Percentiles rank a stretch among this genome's conserved stretches.
phyloP scores from a whole-genome alignment of 257 asterid genomes.

The Datura wrightii region DNA sequence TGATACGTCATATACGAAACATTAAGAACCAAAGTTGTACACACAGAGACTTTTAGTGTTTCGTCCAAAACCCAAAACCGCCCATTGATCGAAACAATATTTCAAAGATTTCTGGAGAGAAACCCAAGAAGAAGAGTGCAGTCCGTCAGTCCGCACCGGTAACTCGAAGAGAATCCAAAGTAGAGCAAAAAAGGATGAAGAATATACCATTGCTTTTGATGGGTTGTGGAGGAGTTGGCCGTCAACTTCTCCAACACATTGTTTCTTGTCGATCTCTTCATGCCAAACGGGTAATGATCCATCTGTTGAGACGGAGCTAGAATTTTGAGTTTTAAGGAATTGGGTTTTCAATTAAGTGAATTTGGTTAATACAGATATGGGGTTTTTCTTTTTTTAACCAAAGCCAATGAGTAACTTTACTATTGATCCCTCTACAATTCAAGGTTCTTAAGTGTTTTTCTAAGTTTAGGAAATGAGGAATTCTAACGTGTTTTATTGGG shows the following conservation, averaged over 20 bases:
- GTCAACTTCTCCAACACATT: slow-evolving; percentile 87
- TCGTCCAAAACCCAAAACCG: neutral
- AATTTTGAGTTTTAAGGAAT: too few relatives aligned
- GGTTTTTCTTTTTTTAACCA: too few relatives aligned
- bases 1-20: neutral
- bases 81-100: neutral
- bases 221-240: slow-evolving; percentile 97
- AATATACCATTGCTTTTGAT: slow-evolving; percentile 66
- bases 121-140: neutral
- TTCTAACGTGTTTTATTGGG: neutral
- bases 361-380: too few relatives aligned
- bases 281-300: slow-evolving; percentile 54
- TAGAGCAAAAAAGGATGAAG: slow-evolving; percentile 43
- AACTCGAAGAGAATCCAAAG: neutral
- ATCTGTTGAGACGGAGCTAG: too few relatives aligned
- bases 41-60: neutral
- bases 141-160: neutral
- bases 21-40: neutral
- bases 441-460: neutral
- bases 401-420: too few relatives aligned
- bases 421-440: too few relatives aligned
- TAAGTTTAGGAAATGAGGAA: too few relatives aligned
- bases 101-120: neutral
- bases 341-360: too few relatives aligned
- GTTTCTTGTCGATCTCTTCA: slow-evolving; percentile 79